Evolutionary conservation across 805 yeast species (phyloP).

Genomic region (Nakazawaea populi): DNA sequence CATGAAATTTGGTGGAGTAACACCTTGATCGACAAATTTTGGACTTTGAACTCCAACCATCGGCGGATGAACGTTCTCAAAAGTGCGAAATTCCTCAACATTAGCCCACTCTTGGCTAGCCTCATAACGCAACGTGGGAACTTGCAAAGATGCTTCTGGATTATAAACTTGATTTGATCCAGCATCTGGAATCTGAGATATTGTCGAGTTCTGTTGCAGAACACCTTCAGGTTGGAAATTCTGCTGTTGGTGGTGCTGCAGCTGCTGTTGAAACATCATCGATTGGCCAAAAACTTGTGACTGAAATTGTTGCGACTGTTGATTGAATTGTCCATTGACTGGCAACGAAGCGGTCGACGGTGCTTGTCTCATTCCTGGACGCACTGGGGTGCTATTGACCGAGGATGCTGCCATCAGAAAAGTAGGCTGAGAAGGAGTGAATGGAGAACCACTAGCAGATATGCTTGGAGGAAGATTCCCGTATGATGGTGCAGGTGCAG

Average conservation of each 20-base stretch:
- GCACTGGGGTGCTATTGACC: background rate
- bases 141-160: conserved; percentile 8
- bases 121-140: conserved; percentile 13
- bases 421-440: background rate
- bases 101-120: conserved; percentile 26
- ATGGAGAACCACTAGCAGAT: background rate
- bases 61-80: conserved; percentile 79
- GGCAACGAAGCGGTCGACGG: conserved; percentile 7
- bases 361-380: background rate
- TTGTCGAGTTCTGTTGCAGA: conserved; percentile 5
- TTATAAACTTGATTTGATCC: conserved; percentile 6
- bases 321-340: background rate
- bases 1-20: conserved; percentile 73
- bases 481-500: conserved; percentile 1
- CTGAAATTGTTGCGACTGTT: conserved; percentile 1
- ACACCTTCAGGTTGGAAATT: too few relatives aligned
- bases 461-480: background rate
- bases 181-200: conserved; percentile 12
- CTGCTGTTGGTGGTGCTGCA: background rate
- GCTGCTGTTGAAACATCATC: conserved; percentile 7
- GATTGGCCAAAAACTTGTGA: conserved; percentile 7
- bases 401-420: background rate
- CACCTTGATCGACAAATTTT: conserved; percentile 73
- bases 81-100: conserved; percentile 54
- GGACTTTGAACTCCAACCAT: conserved; percentile 62